Evolutionary conservation across 164 flowering plant species (phyloP).

Genomic region (Paratinospora sagittata): DNA sequence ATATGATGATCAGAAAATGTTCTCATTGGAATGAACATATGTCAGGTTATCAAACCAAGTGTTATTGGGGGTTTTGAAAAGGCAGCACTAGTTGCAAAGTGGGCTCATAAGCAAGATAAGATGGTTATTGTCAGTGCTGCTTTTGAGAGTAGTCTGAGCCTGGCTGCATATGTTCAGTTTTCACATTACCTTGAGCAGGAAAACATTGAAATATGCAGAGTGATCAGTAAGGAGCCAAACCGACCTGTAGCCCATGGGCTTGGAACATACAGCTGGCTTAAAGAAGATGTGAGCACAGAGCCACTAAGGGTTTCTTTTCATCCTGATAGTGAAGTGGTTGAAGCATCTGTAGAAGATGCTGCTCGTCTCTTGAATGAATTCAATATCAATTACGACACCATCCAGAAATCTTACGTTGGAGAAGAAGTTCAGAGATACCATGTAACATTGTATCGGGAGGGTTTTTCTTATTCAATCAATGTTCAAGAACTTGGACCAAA

Average conservation of each 20-base stretch:
- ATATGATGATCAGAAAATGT: background rate
- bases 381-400: constrained; percentile 37
- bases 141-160: constrained; percentile 76
- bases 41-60: constrained; percentile 91
- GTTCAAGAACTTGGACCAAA: constrained; percentile 54
- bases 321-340: constrained; percentile 42
- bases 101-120: constrained; percentile 83
- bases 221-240: constrained; percentile 30
- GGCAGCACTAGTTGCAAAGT: constrained; percentile 62
- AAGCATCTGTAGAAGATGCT: constrained; percentile 68
- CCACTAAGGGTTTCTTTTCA: constrained; percentile 37
- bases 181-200: constrained; percentile 59
- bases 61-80: constrained; percentile 91
- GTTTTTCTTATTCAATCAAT: constrained; percentile 36
- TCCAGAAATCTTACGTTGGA: constrained; percentile 30
- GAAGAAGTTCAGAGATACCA: constrained; percentile 36
- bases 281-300: constrained; percentile 57
- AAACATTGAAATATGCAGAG: constrained; percentile 31
- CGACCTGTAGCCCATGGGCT: constrained; percentile 77
- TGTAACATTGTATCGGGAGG: constrained; percentile 32
- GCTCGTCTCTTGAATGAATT: constrained; percentile 40
- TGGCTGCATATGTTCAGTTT: constrained; percentile 67
- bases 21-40: background rate
- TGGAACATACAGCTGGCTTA: constrained; percentile 91
- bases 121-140: constrained; percentile 84